phyloP scores from a whole-genome alignment of 2,329 filamentous ascomycete species.

The Davidsoniella australis region DNA sequence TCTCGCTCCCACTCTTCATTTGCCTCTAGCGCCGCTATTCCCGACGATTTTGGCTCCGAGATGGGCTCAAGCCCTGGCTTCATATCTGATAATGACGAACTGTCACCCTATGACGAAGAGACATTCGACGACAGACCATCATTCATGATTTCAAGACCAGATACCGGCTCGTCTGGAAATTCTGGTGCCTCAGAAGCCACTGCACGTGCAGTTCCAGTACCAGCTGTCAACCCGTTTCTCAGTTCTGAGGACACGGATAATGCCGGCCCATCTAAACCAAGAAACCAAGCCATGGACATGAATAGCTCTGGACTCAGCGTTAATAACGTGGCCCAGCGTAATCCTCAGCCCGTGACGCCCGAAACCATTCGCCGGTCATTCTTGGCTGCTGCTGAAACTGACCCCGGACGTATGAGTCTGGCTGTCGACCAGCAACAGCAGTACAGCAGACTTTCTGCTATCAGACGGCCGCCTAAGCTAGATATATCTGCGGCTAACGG shows the following conservation, averaged over 20 bases:
- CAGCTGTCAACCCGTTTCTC: slow-evolving; percentile 6
- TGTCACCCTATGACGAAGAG: slow-evolving; percentile 2
- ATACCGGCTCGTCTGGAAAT: neutral
- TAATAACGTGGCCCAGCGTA: slow-evolving; percentile 1
- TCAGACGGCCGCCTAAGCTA: slow-evolving; percentile 52
- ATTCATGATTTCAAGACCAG: slow-evolving; percentile 4
- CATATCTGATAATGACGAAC: slow-evolving; percentile 7
- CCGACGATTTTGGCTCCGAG: slow-evolving; percentile 40
- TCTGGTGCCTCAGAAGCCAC: slow-evolving; percentile 2
- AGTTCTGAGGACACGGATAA: neutral
- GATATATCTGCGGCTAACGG: slow-evolving; percentile 71
- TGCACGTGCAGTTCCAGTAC: neutral
- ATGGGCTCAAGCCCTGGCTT: slow-evolving; percentile 5
- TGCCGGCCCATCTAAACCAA: neutral
- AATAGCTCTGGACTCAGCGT: neutral
- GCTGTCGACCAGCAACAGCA: slow-evolving; percentile 14
- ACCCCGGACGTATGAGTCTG: slow-evolving; percentile 15
- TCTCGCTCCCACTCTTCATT: slow-evolving; percentile 44
- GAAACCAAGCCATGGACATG: too few relatives aligned
- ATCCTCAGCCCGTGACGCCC: slow-evolving; percentile 16
- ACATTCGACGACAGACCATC: slow-evolving; percentile 6
- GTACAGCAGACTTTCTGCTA: slow-evolving; percentile 34
- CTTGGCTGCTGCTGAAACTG: slow-evolving; percentile 29
- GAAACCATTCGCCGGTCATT: slow-evolving; percentile 33
- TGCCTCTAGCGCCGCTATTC: slow-evolving; percentile 57